Conservation (phyloP, 331 rosid species). For the Pyrus hybrid region DNA sequence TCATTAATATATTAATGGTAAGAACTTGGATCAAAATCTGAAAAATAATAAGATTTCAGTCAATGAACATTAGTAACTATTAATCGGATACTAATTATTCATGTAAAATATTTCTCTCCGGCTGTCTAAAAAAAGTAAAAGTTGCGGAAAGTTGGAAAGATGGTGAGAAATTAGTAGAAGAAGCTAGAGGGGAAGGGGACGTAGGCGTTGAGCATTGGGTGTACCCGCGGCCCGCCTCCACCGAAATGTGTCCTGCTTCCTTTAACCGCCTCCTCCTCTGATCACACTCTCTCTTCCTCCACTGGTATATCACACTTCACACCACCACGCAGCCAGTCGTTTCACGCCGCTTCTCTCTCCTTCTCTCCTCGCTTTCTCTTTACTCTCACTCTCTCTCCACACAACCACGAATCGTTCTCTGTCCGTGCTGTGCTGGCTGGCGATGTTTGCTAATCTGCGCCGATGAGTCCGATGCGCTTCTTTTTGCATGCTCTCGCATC, state of each 20-base stretch:
- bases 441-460: slow-evolving; percentile 34
- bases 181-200: not conserved
- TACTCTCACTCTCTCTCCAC: not conserved
- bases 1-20: too few relatives aligned
- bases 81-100: too few relatives aligned
- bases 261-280: not conserved
- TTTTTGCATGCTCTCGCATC: slow-evolving; percentile 1
- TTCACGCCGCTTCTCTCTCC: not conserved
- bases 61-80: too few relatives aligned
- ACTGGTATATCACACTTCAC: not conserved
- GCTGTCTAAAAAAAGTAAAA: not conserved
- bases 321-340: not conserved
- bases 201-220: slow-evolving; percentile 3
- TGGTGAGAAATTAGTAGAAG: not conserved
- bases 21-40: too few relatives aligned
- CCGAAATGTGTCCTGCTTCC: not conserved
- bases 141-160: not conserved
- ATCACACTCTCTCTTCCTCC: not conserved
- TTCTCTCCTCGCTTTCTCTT: not conserved
- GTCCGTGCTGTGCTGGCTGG: not conserved
- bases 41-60: too few relatives aligned
- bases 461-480: slow-evolving; percentile 27
- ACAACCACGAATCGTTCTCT: not conserved
- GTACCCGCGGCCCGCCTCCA: slow-evolving; percentile 8
- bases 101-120: not conserved